Evolutionary conservation across 345 rosid species (phyloP).

Genomic region (Ricinus communis): DNA sequence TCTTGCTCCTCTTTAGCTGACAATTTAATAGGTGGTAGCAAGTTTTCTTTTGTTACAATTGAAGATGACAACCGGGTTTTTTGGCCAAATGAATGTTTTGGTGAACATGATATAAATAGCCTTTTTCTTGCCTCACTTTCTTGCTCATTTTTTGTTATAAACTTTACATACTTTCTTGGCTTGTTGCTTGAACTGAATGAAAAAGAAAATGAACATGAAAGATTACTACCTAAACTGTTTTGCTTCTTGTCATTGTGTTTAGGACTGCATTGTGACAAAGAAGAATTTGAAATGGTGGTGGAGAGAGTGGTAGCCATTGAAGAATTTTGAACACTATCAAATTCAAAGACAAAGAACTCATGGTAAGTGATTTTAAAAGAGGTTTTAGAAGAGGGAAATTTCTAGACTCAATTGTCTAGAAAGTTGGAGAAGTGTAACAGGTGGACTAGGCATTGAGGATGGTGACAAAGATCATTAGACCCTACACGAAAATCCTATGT

Average conservation of each 20-base stretch:
- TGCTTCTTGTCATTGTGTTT: neutral
- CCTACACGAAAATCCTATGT: neutral
- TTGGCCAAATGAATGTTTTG: slow-evolving; percentile 16
- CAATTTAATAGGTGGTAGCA: slow-evolving; percentile 25
- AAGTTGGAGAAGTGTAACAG: slow-evolving; percentile 14
- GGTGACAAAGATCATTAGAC: neutral
- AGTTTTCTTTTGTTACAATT: neutral
- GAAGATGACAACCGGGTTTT: too few species aligned
- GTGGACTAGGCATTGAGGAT: neutral
- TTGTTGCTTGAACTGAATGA: neutral
- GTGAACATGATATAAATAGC: neutral
- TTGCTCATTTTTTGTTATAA: slow-evolving; percentile 3
- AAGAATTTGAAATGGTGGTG: neutral
- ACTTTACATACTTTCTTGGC: neutral
- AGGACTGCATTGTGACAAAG: neutral
- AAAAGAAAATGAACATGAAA: slow-evolving; percentile 1
- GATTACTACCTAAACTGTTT: neutral
- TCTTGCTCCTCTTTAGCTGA: slow-evolving; percentile 47
- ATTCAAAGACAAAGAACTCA: neutral
- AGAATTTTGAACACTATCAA: neutral
- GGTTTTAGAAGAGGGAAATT: neutral
- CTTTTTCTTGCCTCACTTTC: neutral
- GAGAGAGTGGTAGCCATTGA: slow-evolving; percentile 11
- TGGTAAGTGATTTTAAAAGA: too few species aligned
- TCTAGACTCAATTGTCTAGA: slow-evolving; percentile 3